Base-by-base conservation (phyloP, 2,329 filamentous ascomycete genomes). In the Pseudofabraea citricarpa region DNA sequence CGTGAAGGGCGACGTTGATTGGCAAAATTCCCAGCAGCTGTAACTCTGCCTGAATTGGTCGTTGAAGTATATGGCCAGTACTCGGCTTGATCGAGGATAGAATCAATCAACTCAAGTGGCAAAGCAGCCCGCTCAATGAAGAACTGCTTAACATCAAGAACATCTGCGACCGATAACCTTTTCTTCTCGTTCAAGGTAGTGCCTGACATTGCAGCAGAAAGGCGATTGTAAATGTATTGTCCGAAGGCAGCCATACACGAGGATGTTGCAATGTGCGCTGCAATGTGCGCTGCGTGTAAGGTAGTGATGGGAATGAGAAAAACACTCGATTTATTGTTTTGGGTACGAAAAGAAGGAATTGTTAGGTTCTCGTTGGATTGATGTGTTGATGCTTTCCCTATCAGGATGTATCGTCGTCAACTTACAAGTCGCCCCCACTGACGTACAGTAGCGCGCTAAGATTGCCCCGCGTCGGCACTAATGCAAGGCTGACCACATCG, bases 51-150 rank as follows among this genome's bases (percentile, higher is more conserved):
- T 21, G 37, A 26, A 7, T 62, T 56, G 35, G 63, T 47, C 10
- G 59, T 60, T 8, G 62, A 55, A 1, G 63, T 60, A 50, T 73
- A 73, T 12, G 72, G 72, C 79, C 80, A 84, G 59, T 83, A 83
- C 59, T 82, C 78, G 43, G 78, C 80, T 21, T 66, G 57, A 53
- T 84, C 79, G 42, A 83, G 60, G 36, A 84, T 70, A 36, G 60
- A 57, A 53, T 82, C 72, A 27, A 79, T 63, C 0, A 84, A 46
- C 47, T 83, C 79, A 2, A 66, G 58, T 0, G 80, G 79, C 2
- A 83, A 61, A 2, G 57, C 57, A 6, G 62, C 59, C 9, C 60
- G 64, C 41, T 66, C 64, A 20, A 54, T 55, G n/a, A 83, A 56
- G 57, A 76, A 67, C 10, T 65, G 54, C 41, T 74, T 75, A 9